Conservation (phyloP, 1,284 basidiomycete genomes). For the Ustilago shanxiensis region DNA sequence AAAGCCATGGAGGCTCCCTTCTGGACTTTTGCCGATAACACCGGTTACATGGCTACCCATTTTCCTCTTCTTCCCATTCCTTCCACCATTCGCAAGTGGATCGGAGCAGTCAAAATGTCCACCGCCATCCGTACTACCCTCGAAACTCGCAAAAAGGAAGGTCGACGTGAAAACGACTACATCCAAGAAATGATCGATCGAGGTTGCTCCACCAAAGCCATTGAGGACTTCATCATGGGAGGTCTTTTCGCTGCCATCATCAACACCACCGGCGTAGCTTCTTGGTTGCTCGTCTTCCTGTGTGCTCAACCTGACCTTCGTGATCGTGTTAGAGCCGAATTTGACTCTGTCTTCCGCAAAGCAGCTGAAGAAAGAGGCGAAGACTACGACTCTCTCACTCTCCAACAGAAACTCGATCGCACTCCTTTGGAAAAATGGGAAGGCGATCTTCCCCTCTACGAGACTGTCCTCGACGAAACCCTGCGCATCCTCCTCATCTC, state of each 20-base stretch:
- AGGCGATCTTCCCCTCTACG: constrained; percentile 30
- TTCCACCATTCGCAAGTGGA: constrained; percentile 39
- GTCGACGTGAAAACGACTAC: constrained; percentile 47
- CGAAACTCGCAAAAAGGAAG: constrained; percentile 37
- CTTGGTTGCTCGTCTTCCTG: constrained; percentile 40
- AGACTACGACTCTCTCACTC: constrained; percentile 36
- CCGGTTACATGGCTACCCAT: constrained; percentile 46
- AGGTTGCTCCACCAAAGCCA: constrained; percentile 19
- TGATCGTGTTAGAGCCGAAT: constrained; percentile 31
- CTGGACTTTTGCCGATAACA: constrained; percentile 51
- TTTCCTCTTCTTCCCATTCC: constrained; percentile 38
- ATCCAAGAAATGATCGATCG: constrained; percentile 52
- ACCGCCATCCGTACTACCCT: constrained; percentile 35
- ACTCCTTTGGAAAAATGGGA: constrained; percentile 44
- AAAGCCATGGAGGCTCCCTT: constrained; percentile 44
- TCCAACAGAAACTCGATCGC: constrained; percentile 35
- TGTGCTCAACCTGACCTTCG: constrained; percentile 20
- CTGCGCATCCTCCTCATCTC: constrained; percentile 46
- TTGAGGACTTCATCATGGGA: constrained; percentile 51
- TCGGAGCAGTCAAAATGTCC: constrained; percentile 49
- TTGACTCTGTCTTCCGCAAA: constrained; percentile 33
- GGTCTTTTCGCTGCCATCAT: constrained; percentile 57
- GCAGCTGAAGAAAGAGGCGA: constrained; percentile 36
- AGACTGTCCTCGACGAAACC: constrained; percentile 48
- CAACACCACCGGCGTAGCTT: constrained; percentile 52